Base-by-base conservation (phyloP, 352 stramenopile genomes). In the Phytophthora fragariaefolia region DNA sequence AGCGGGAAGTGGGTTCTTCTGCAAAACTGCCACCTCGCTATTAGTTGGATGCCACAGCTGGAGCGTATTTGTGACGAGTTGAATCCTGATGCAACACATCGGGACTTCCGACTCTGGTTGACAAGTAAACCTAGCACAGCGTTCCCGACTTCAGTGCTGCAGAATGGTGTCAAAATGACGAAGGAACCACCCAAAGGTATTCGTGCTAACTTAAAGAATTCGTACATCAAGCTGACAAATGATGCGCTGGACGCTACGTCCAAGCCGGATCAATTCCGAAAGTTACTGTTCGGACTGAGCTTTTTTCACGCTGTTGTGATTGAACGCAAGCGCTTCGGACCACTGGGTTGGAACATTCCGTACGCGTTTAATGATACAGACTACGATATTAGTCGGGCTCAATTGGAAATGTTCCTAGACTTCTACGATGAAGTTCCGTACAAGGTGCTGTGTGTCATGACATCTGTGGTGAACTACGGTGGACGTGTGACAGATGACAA, bases 351-450 rank as follows among this genome's bases (percentile, higher is more conserved):
- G 96, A 99, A 99, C 68, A 98, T 98, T 28, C 94, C 95, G 12
- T 99, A 99, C 79, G 92, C 98, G 58, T 99, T 99, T 67, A 99
- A 99, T 63, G 93, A 98, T 47, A 98, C 96, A 0, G 96, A 99
- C 69, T 77, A 98, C 28, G 90, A 97, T 45, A 97, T 98, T 38
- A 90, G 83, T 23, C 79, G 89, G 15, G 83, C 87, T 5, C 86
- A 95, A 54, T 77, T 96, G 1, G 85, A 93, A 46, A 92, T 97
- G 82, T 97, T 96, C 54, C 53, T 97, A 23, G 85, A 97, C 56
- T 91, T 88, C 40, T 96, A 97, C 67, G 82, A 93, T 9, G 73
- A 92, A 32, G 83, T 96, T 24, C 89, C 87, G 8, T 96, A 92
- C 68, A 82, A 93, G 26, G 91, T 98, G 38, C 74, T 98, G 8